Base-by-base conservation (phyloP, 1,284 basidiomycete species). In the Ceratorhiza oryzae-sativae region DNA sequence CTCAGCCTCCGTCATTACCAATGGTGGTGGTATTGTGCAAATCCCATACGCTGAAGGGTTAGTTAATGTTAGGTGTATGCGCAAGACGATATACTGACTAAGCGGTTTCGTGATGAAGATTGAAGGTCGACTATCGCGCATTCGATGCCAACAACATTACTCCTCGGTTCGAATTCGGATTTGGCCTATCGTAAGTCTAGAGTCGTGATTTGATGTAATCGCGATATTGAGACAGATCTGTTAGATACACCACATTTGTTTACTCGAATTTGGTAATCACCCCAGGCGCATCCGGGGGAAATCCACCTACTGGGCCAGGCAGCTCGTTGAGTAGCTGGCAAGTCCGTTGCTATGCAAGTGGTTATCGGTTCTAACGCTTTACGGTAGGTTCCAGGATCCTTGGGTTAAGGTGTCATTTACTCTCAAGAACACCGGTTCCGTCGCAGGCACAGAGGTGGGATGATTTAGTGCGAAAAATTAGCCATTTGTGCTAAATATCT, bases 111-210 rank as follows among this genome's bases (percentile, higher is more conserved):
- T 18, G 23, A 60, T 39, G 42, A 79, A 81, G 80, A 4, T 76
- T 85, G 27, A 77, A 81, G 73, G 81, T 86, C 75, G 84, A 85
- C 77, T 84, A 84, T 76, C 76, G 82, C n/a, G 86, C 88, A 78
- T 94, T 94, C 78, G 90, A 93, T 75, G 83, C 86, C 62, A 74
- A 73, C 30, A 61, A 79, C 58, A 82, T 84, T 58, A 78, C 78
- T 10, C 83, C 83, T 1, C 77, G 82, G 27, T 86, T 79, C 78
- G 89, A 90, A 77, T 95, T 95, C 78, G 94, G 94, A 0, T 94
- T 88, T 79, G 94, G 94, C 0, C 81, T 82, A 80, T 70, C 67
- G 67, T 70, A 41, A 58, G 65, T 58, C 15, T 36, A 9, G 20
- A n/a, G 23, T n/a, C 42, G 32, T 23, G 15, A 15, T 15, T 9